Base-by-base conservation (phyloP, 2,329 filamentous ascomycete species). In the Trichoderma koningiopsis region DNA sequence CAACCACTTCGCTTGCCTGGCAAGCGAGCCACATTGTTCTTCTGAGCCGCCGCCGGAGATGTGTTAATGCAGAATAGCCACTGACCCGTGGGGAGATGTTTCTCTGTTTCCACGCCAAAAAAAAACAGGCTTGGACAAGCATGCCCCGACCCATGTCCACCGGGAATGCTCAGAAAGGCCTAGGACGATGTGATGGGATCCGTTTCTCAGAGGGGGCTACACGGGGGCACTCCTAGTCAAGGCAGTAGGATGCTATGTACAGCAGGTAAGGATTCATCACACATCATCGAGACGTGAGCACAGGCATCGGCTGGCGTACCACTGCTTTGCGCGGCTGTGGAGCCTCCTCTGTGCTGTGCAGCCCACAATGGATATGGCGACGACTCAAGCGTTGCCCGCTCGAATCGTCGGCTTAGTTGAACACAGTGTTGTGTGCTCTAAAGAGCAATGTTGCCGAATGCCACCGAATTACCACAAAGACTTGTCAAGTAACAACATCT, bases 1-100 rank as follows among this genome's bases (percentile, higher is more conserved):
- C 53, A 58, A 67, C 55, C 63, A 67, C 63, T 67, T 67, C 55
- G 63, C 63, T 66, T 66, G 52, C 62, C 22, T 33, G 27, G 62
- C 40, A 59, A 27, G 63, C 63, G 37, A 58, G 63, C 53, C 37
- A n/a, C 37, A 31, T 59, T 59, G 43, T 59, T 67, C 49, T 29
- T 59, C 29, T 14, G 29, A 52, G 53, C 40, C 40, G 47, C 40
- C 55, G 49, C 31, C 47, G 47, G 47, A 49, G 47, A 24, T 49
- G 63, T 59, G 55, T 67, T 31, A 58, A 58, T 58, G 55, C 55
- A 31, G 49, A 29, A 59, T 33, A 43, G 40, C 63, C 31, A 35
- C 19, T n/a, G n/a, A 16, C 55, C 55, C 63, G 58, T 59, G 55
- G 57, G 35, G 37, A 52, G n/a, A 59, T 67, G 53, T 52, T 59